These are phyloP conservation scores for Boletus pseudopeckii DNA, from an alignment of 768 basidiomycete species.

Conservation along the genomic window DNA sequence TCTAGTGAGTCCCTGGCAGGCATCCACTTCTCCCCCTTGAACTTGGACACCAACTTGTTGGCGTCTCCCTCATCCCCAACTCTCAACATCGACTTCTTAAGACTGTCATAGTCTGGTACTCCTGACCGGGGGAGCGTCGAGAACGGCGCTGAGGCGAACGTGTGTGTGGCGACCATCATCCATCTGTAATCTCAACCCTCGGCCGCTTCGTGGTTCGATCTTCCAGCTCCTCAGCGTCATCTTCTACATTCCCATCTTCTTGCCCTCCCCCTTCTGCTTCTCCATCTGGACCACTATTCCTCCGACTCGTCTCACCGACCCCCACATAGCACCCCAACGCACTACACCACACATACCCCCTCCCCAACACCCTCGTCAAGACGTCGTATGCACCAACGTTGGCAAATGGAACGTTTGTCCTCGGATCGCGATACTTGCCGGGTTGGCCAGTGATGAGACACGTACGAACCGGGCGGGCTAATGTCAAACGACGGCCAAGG, in stretches of 20 bases:
- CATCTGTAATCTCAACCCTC: not conserved
- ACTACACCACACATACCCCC: constrained; percentile 67
- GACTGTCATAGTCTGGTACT: no score
- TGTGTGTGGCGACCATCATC: not conserved
- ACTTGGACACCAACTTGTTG: no score
- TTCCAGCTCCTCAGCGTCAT: not conserved
- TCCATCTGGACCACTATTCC: not conserved
- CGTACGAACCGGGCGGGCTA: constrained; percentile 55
- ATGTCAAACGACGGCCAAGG: not conserved
- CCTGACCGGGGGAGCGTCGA: no score
- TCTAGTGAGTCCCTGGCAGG: no score
- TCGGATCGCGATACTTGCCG: constrained; percentile 79
- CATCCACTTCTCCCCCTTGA: no score
- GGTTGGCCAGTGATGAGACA: constrained; percentile 79
- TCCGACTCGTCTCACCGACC: not conserved
- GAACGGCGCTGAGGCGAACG: no score
- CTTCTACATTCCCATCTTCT: no score
- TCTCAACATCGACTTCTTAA: no score
- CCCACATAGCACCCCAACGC: constrained; percentile 42
- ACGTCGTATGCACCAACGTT: constrained; percentile 60
- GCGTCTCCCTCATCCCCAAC: no score
- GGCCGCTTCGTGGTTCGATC: not conserved
- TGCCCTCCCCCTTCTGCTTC: not conserved
- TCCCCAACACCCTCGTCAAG: constrained; percentile 57
- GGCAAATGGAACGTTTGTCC: constrained; percentile 77